Conservation (phyloP, 2,329 filamentous ascomycete species). For the Zymoseptoria crescenta region DNA sequence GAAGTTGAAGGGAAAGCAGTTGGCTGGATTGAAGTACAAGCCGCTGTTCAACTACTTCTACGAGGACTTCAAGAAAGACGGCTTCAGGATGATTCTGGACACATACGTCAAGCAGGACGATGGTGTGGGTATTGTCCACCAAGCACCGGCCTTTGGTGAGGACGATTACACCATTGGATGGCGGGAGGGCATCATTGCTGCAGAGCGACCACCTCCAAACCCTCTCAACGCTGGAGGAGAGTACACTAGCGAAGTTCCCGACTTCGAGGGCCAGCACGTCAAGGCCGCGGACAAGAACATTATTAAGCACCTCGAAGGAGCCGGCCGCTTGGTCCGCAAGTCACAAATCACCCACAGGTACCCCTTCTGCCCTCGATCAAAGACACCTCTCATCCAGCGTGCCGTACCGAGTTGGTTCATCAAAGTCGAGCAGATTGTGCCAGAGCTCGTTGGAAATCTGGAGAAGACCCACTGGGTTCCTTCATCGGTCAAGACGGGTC, state of each 20-base stretch:
- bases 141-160: slow-evolving; percentile 88
- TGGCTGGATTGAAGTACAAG: slow-evolving; percentile 82
- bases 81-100: slow-evolving; percentile 74
- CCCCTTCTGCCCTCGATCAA: slow-evolving; percentile 89
- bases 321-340: slow-evolving; percentile 71
- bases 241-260: slow-evolving; percentile 67
- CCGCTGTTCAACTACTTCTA: slow-evolving; percentile 87
- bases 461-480: slow-evolving; percentile 89
- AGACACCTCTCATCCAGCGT: slow-evolving; percentile 86
- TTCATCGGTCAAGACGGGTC: slow-evolving; percentile 78
- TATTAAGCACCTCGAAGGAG: slow-evolving; percentile 75
- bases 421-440: slow-evolving; percentile 73
- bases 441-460: slow-evolving; percentile 84
- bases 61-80: slow-evolving; percentile 76
- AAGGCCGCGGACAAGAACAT: slow-evolving; percentile 90
- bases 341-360: slow-evolving; percentile 86
- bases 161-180: slow-evolving; percentile 86
- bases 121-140: slow-evolving; percentile 90
- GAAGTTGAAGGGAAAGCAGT: slow-evolving; percentile 72
- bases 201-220: slow-evolving; percentile 73
- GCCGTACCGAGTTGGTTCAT: slow-evolving; percentile 95
- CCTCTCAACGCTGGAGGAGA: slow-evolving; percentile 78
- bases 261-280: slow-evolving; percentile 82
- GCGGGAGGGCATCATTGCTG: slow-evolving; percentile 67
- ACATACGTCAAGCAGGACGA: slow-evolving; percentile 82